These are phyloP conservation scores for Alternaria angustiovoidea DNA, from an alignment of 2,329 filamentous ascomycete species.

Conservation along the genomic window DNA sequence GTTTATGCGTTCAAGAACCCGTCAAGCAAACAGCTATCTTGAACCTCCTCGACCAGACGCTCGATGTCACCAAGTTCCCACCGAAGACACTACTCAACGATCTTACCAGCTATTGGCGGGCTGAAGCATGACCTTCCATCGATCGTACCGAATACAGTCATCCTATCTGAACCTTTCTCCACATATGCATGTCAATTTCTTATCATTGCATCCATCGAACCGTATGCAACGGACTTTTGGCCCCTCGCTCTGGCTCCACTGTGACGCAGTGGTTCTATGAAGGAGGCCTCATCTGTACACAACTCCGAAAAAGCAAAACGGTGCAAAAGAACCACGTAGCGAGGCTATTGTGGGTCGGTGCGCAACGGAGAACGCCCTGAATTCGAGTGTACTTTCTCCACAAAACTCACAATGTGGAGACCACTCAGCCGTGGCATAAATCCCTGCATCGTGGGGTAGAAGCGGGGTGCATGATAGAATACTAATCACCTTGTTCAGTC, in stretches of 20 bases:
- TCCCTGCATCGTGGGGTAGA: slow-evolving; percentile 16
- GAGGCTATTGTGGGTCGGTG: not conserved
- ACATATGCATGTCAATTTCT: not conserved
- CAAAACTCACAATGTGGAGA: not conserved
- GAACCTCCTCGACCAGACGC: slow-evolving; percentile 37
- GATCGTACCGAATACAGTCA: not conserved
- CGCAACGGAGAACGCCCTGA: not conserved
- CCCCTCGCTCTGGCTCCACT: not conserved
- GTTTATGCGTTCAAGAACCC: slow-evolving; percentile 42
- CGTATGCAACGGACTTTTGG: not conserved
- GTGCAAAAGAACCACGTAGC: slow-evolving; percentile 5
- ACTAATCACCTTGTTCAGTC: not conserved
- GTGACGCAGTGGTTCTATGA: not conserved
- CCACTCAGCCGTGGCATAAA: not conserved
- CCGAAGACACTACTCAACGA: slow-evolving; percentile 40
- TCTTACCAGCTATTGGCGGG: slow-evolving; percentile 40
- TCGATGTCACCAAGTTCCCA: slow-evolving; percentile 42
- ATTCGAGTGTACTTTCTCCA: not conserved
- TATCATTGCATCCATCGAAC: not conserved
- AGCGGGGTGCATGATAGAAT: slow-evolving; percentile 17
- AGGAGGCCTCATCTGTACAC: not conserved
- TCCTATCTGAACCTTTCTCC: not conserved
- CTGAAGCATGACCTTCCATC: slow-evolving; percentile 23
- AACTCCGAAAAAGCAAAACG: not conserved
- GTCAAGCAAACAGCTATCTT: slow-evolving; percentile 37